Conservation (phyloP, 164 flowering plant genomes). For the Paratinospora sagittata region DNA sequence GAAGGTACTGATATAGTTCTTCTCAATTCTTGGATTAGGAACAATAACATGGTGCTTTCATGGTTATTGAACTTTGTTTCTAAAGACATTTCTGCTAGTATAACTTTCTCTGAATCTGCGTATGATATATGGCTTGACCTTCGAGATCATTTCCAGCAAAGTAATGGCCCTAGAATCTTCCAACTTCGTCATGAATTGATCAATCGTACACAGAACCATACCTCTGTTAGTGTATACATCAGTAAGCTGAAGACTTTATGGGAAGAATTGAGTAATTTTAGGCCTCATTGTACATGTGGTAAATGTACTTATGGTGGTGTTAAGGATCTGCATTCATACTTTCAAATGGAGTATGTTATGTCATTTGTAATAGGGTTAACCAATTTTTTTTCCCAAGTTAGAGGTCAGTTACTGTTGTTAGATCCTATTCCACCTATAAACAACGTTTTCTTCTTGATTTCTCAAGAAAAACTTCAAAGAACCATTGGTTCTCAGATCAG, state of each 20-base stretch:
- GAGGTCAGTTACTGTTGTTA: neutral
- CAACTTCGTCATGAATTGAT: too few relatives aligned
- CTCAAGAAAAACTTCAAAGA: neutral
- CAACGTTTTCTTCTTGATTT: neutral
- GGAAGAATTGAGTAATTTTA: too few relatives aligned
- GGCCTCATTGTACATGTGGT: conserved; percentile 5
- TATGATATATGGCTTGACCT: too few relatives aligned
- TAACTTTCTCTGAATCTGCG: neutral
- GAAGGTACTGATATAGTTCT: neutral
- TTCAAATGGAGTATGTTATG: neutral
- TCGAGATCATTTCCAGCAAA: too few relatives aligned
- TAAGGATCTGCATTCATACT: neutral
- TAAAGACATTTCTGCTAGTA: neutral
- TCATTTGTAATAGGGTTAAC: neutral
- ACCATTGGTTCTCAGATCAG: neutral
- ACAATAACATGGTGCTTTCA: neutral
- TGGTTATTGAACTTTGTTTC: neutral
- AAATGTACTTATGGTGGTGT: neutral
- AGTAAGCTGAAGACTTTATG: too few relatives aligned
- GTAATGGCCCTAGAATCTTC: too few relatives aligned
- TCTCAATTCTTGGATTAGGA: neutral
- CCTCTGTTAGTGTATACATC: too few relatives aligned
- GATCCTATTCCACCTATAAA: neutral
- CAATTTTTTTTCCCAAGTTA: neutral
- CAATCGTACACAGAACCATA: too few relatives aligned